Percentiles rank a stretch among this genome's conserved stretches.
phyloP scores from a whole-genome alignment of 345 rosid genomes.

The Eucalyptus fibrosa region DNA sequence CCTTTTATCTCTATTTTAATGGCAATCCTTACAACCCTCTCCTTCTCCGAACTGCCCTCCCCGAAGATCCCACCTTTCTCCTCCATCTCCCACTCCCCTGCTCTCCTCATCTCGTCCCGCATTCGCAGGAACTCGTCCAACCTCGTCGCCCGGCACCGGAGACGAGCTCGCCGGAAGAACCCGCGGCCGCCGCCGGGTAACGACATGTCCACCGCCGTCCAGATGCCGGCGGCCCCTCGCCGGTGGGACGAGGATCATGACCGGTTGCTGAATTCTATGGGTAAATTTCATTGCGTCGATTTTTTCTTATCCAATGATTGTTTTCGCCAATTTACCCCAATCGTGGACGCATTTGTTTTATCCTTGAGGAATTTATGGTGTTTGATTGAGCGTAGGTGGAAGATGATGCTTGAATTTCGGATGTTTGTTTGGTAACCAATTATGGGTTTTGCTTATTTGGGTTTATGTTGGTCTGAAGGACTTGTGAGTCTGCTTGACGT shows the following conservation, averaged over 20 bases:
- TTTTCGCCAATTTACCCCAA: background rate
- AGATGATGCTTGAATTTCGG: background rate
- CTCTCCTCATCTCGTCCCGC: background rate
- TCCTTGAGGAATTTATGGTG: background rate
- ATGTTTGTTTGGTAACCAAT: background rate
- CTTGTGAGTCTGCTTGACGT: background rate
- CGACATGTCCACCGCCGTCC: slow-evolving; percentile 14
- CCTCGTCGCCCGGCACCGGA: slow-evolving; percentile 1
- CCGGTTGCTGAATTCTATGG: background rate
- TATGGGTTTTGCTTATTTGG: background rate
- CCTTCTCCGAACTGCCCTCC: slow-evolving; percentile 18
- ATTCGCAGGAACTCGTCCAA: background rate
- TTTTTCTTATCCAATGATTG: background rate
- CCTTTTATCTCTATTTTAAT: background rate
- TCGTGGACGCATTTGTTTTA: background rate
- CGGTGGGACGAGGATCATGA: background rate
- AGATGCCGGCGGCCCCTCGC: background rate
- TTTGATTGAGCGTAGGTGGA: background rate
- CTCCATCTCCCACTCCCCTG: background rate
- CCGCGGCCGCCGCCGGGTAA: background rate
- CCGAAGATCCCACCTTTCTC: background rate
- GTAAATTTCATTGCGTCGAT: background rate
- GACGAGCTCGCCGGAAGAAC: slow-evolving; percentile 4
- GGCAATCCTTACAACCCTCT: slow-evolving; percentile 5
- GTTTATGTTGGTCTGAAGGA: background rate